Evolutionary conservation across 2,329 filamentous ascomycete genomes (phyloP).

Genomic region (Claviceps arundinis): DNA sequence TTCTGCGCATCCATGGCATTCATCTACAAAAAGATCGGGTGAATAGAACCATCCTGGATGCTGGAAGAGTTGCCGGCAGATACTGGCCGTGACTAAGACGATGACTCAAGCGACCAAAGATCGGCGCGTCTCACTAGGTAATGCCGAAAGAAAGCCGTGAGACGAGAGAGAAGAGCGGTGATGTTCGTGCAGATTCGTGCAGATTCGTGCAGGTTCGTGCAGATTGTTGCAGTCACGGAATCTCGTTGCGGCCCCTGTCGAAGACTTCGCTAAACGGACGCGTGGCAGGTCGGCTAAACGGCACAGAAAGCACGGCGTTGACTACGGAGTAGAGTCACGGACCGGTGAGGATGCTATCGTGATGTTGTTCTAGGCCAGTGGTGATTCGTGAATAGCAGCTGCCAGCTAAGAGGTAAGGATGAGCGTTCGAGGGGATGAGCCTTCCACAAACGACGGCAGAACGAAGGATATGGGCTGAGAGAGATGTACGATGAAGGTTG

Average conservation of each 20-base stretch:
- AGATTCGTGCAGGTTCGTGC: too few species aligned
- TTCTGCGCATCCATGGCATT: conserved; percentile 58
- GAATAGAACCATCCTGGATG: conserved; percentile 46
- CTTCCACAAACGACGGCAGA: background rate
- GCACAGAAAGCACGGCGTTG: background rate
- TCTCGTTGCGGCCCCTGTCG: conserved; percentile 3
- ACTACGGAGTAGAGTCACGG: background rate
- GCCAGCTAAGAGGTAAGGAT: background rate
- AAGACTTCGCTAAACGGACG: conserved; percentile 1
- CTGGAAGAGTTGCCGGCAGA: conserved; percentile 10
- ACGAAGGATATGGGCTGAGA: background rate
- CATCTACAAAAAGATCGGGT: conserved; percentile 37
- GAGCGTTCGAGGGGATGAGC: background rate
- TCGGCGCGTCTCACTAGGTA: background rate
- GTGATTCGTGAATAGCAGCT: background rate
- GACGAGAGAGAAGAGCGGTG: background rate
- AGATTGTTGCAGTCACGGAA: conserved; percentile 4
- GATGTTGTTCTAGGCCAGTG: background rate
- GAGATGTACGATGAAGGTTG: background rate
- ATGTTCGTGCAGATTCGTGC: background rate
- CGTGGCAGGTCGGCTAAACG: background rate
- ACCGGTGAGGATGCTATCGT: background rate
- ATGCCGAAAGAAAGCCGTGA: background rate
- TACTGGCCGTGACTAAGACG: conserved; percentile 5
- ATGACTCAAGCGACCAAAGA: background rate